Evolutionary conservation across 352 stramenopile genomes (phyloP).

Genomic region (Pythium graminicola): DNA sequence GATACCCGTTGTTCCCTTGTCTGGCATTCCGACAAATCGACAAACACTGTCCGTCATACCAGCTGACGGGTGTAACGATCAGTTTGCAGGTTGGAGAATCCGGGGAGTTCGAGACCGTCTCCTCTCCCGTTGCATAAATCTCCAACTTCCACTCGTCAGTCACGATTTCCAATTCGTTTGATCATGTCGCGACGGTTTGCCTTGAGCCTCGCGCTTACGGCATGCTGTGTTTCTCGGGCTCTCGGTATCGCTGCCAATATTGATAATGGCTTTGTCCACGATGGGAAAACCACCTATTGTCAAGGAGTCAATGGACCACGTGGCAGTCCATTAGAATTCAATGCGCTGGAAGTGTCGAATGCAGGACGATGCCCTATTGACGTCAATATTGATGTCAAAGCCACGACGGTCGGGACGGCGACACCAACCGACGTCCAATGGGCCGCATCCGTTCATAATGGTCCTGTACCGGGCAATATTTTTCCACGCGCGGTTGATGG

Average conservation of each 20-base stretch:
- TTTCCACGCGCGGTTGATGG: slow-evolving; percentile 60
- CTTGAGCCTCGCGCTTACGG: no score
- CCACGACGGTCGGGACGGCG: slow-evolving; percentile 31
- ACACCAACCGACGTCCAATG: slow-evolving; percentile 44
- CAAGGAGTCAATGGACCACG: slow-evolving; percentile 33
- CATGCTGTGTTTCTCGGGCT: no score
- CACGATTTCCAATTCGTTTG: no score
- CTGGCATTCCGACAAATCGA: no score
- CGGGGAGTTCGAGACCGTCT: no score
- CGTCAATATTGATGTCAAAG: slow-evolving; percentile 30
- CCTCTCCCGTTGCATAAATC: no score
- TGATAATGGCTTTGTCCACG: slow-evolving; percentile 48
- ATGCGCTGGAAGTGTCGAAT: slow-evolving; percentile 39
- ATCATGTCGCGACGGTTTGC: no score
- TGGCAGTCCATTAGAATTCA: slow-evolving; percentile 27
- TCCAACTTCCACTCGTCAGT: no score
- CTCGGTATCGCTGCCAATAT: slow-evolving; percentile 35
- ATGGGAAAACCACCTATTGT: slow-evolving; percentile 69
- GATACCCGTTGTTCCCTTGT: no score
- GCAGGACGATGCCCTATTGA: slow-evolving; percentile 53
- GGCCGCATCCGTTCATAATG: slow-evolving; percentile 28
- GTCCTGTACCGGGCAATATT: slow-evolving; percentile 28
- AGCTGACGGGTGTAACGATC: no score
- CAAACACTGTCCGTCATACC: no score
- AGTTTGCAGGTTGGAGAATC: no score